A percentile compares a stretch with the other conserved stretches of the same genome.
phyloP scores from a whole-genome alignment of 148 eudicot species.

The Rheum nobile region DNA sequence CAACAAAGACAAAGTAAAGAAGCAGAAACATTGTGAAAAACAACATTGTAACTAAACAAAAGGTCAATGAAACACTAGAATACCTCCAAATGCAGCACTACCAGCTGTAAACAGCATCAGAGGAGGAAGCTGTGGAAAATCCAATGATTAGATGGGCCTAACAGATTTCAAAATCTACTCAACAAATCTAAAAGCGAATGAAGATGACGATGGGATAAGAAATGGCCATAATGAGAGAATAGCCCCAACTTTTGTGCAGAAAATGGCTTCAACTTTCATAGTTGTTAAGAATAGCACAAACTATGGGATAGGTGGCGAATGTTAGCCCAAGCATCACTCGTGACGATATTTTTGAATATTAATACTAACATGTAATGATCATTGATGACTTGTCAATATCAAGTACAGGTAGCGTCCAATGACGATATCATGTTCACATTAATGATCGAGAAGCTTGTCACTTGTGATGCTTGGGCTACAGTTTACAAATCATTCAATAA shows the following conservation, averaged over 20 bases:
- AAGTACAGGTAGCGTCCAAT: background rate
- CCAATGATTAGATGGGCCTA: background rate
- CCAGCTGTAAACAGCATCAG: constrained; percentile 48
- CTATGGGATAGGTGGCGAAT: background rate
- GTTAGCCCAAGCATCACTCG: background rate
- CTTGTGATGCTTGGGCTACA: background rate
- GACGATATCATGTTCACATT: background rate
- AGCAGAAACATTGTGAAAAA: background rate
- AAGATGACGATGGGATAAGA: background rate
- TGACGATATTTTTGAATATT: background rate
- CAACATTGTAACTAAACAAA: background rate
- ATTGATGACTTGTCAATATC: background rate
- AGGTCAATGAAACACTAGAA: background rate
- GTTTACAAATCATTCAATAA: background rate
- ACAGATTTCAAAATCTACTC: constrained; percentile 1
- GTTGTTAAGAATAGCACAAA: background rate
- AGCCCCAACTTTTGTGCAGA: background rate
- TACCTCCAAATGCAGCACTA: constrained; percentile 82
- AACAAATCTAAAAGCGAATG: background rate
- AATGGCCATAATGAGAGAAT: background rate
- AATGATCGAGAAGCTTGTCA: background rate
- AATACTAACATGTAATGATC: background rate
- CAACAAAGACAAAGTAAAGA: background rate
- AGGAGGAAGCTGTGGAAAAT: constrained; percentile 47
- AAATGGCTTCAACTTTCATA: background rate